Percentiles rank a stretch among this genome's conserved stretches.
Conservation (phyloP, 768 basidiomycete species). For the Tulasnella sp. region DNA sequence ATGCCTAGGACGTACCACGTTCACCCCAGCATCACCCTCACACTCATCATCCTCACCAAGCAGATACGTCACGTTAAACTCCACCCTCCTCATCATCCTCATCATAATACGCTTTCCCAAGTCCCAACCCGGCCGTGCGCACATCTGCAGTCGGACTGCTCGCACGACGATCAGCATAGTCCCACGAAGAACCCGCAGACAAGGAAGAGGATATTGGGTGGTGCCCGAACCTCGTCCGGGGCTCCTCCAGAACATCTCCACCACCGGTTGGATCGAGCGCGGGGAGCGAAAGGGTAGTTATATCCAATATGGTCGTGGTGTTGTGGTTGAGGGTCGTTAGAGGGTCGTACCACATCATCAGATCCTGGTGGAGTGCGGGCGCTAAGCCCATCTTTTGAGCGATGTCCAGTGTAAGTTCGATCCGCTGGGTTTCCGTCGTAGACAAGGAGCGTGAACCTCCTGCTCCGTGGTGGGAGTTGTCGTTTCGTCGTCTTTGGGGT, state of each 20-base stretch:
- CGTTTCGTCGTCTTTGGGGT: neutral
- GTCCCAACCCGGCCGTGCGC: neutral
- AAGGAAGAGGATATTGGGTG: too few relatives aligned
- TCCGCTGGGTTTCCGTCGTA: neutral
- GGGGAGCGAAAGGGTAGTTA: neutral
- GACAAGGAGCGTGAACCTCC: neutral
- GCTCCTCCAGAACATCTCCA: too few relatives aligned
- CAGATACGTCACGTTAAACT: neutral
- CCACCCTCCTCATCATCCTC: neutral
- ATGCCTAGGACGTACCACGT: too few relatives aligned
- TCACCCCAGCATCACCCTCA: neutral
- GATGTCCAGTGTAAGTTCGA: neutral
- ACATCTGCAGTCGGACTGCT: neutral
- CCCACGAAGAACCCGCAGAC: neutral
- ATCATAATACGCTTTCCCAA: neutral
- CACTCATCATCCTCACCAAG: neutral
- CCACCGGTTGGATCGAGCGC: neutral
- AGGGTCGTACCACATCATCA: slow-evolving; percentile 19
- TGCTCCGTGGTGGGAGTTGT: neutral
- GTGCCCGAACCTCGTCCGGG: too few relatives aligned
- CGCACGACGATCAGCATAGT: neutral
- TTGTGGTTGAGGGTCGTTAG: slow-evolving; percentile 4
- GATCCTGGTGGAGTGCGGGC: slow-evolving; percentile 1
- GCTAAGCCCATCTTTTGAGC: slow-evolving; percentile 10
- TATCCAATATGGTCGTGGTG: neutral